Percentiles rank a stretch among this genome's conserved stretches.
These are phyloP conservation scores for Candida wancherniae DNA, from an alignment of 805 yeast species.

Conservation along the genomic window DNA sequence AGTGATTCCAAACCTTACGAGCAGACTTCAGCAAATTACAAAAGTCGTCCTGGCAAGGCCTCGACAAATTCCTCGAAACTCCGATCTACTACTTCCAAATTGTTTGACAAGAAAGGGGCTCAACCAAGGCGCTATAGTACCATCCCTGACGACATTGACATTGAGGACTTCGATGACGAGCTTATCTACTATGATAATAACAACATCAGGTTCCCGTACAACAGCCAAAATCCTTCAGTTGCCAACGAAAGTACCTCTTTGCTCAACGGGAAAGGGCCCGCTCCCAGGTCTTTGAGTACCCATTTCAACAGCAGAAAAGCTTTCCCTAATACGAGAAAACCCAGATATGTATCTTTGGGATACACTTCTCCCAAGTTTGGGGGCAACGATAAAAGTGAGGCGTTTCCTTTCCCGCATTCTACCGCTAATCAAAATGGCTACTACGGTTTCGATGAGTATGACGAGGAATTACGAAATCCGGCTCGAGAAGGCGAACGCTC, in stretches of 20 bases:
- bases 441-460: constrained; percentile 38
- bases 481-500: constrained; percentile 3
- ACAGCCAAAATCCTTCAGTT: constrained; percentile 18
- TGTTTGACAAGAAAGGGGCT: constrained; percentile 69
- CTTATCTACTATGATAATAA: constrained; percentile 40
- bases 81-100: constrained; percentile 65
- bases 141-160: constrained; percentile 56
- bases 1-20: no score
- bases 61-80: constrained; percentile 38
- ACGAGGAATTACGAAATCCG: constrained; percentile 25
- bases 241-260: constrained; percentile 31
- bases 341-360: constrained; percentile 37
- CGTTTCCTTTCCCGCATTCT: constrained; percentile 33
- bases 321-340: constrained; percentile 19
- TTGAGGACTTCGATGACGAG: constrained; percentile 53
- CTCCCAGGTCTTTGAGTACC: constrained; percentile 38
- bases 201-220: constrained; percentile 35
- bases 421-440: constrained; percentile 27
- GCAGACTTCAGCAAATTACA: no score
- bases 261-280: constrained; percentile 28
- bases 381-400: constrained; percentile 17
- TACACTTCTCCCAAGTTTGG: constrained; percentile 20
- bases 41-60: constrained; percentile 25
- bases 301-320: constrained; percentile 24
- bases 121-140: constrained; percentile 72